Conservation (phyloP, 331 rosid genomes). For the Quercus phellos region DNA sequence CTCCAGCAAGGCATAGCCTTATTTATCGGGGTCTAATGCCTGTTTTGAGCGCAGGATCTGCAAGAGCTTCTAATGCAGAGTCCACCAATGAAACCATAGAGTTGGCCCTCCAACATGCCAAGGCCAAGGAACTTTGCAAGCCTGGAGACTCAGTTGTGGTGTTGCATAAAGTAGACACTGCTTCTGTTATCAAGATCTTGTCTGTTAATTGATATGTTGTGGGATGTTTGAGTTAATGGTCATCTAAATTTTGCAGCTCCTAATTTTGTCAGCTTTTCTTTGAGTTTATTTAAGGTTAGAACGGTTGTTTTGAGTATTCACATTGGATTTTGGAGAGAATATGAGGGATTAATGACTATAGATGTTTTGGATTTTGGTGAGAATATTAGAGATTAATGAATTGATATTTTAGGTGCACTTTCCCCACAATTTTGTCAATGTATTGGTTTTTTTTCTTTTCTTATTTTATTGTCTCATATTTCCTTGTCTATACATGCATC, state of each 20-base stretch:
- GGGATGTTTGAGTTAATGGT: no score
- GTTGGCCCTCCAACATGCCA: conserved; percentile 9
- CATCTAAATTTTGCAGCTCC: background rate
- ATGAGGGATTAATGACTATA: no score
- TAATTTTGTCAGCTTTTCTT: background rate
- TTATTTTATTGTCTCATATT: background rate
- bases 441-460: background rate
- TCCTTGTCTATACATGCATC: no score
- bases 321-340: no score
- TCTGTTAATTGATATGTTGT: background rate
- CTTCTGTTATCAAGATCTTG: conserved; percentile 15
- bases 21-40: conserved; percentile 22
- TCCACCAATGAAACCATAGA: conserved; percentile 7
- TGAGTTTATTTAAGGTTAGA: background rate
- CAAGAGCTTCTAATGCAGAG: conserved; percentile 12
- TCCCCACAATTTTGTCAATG: background rate
- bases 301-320: no score
- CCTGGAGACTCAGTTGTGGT: conserved; percentile 19
- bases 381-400: background rate
- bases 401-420: no score
- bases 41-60: conserved; percentile 4
- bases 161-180: conserved; percentile 9
- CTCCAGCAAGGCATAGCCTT: conserved; percentile 23
- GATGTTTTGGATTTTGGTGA: background rate
- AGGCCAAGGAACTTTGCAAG: background rate